A percentile compares a stretch with the other conserved stretches of the same genome.
These are phyloP conservation scores for Sphaerosporella brunnea DNA, from an alignment of 495 filamentous ascomycete species.

Conservation along the genomic window DNA sequence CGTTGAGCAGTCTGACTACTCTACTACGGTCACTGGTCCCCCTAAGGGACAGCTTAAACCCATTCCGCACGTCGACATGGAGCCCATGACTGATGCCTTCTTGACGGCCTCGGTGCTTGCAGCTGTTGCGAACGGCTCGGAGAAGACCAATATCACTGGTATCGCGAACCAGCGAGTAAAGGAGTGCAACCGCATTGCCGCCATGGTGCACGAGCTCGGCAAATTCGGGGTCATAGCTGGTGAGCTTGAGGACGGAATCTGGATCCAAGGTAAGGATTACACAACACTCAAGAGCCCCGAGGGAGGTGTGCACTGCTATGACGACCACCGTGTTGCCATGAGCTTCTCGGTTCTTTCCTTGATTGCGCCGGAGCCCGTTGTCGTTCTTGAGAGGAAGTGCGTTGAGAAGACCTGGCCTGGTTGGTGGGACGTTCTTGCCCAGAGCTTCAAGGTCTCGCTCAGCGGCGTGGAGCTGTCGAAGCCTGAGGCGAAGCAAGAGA, in stretches of 20 bases:
- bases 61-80: constrained; percentile 71
- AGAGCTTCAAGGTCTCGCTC: constrained; percentile 54
- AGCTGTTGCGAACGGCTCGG: constrained; percentile 71
- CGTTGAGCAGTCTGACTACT: constrained; percentile 66
- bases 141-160: constrained; percentile 52
- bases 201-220: constrained; percentile 91
- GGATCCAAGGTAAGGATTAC: constrained; percentile 53
- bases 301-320: constrained; percentile 74
- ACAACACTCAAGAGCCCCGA: constrained; percentile 41
- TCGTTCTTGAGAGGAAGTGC: constrained; percentile 79
- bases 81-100: constrained; percentile 98
- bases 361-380: constrained; percentile 50
- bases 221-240: constrained; percentile 83
- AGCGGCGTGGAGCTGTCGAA: constrained; percentile 47
- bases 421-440: constrained; percentile 83
- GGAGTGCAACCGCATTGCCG: constrained; percentile 90
- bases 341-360: constrained; percentile 85
- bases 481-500: constrained; percentile 28
- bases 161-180: constrained; percentile 99
- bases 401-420: constrained; percentile 98
- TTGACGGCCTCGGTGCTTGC: constrained; percentile 84
- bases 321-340: constrained; percentile 97
- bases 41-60: constrained; percentile 48
- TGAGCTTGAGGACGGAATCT: constrained; percentile 83
- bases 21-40: constrained; percentile 90